A percentile compares a stretch with the other conserved stretches of the same genome.
Conservation (phyloP, 495 filamentous ascomycete genomes). For the Xylaria palmicola region DNA sequence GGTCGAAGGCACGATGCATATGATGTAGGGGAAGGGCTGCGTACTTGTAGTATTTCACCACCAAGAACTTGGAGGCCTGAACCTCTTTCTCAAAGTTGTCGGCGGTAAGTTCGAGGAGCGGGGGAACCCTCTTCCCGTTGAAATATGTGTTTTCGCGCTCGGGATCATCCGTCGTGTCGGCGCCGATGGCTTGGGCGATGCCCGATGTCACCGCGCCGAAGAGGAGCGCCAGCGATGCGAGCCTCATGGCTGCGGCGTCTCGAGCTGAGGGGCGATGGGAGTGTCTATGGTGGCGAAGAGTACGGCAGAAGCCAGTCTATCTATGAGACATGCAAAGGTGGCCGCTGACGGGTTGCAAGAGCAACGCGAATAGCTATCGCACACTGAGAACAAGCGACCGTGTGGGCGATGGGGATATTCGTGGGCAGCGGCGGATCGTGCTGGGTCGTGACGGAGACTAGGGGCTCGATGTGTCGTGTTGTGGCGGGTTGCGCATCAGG, state of each 20-base stretch:
- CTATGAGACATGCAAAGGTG: constrained; percentile 3
- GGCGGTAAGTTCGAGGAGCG: constrained; percentile 56
- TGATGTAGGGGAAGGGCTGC: not conserved
- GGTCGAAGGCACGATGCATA: not conserved
- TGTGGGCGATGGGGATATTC: not conserved
- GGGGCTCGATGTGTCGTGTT: constrained; percentile 24
- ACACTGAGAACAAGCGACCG: not conserved
- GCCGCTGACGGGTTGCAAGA: not conserved
- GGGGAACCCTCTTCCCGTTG: constrained; percentile 77
- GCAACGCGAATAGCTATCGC: not conserved
- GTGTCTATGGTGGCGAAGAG: not conserved
- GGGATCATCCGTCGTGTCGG: constrained; percentile 31
- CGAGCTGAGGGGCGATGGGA: not conserved
- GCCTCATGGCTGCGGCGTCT: constrained; percentile 29
- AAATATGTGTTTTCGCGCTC: constrained; percentile 60
- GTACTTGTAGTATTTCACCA: constrained; percentile 53
- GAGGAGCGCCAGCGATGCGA: constrained; percentile 37
- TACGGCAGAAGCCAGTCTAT: constrained; percentile 2
- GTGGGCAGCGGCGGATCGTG: not conserved
- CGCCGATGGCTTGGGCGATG: constrained; percentile 33
- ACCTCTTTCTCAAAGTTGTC: constrained; percentile 42
- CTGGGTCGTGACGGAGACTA: constrained; percentile 6
- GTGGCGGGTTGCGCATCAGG: constrained; percentile 26
- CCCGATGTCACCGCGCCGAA: constrained; percentile 40
- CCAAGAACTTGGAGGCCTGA: constrained; percentile 41